Percentiles rank a stretch among this genome's conserved stretches.
Conservation (phyloP, 2,329 filamentous ascomycete genomes). For the Phyllosticta paracitricarpa region DNA sequence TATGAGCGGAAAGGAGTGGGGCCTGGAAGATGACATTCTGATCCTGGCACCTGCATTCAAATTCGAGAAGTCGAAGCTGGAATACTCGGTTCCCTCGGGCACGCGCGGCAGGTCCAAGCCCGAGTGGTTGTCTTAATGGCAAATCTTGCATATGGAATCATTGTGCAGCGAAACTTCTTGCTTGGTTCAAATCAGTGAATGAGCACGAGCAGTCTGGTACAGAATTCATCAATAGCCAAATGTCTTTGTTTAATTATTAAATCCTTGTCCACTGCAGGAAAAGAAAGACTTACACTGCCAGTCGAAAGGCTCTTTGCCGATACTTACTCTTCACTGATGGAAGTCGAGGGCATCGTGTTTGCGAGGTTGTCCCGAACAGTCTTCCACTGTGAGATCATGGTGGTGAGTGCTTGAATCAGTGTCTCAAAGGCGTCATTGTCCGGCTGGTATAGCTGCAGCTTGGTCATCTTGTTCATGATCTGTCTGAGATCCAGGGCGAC, state of each 20-base stretch:
- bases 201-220: neutral
- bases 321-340: neutral
- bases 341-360: neutral
- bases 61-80: conserved; percentile 6
- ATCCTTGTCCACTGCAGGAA: neutral
- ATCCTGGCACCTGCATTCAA: conserved; percentile 7
- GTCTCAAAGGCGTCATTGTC: neutral
- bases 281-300: neutral
- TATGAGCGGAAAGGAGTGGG: conserved; percentile 7
- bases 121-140: neutral
- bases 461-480: neutral
- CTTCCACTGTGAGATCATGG: conserved; percentile 1
- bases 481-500: neutral
- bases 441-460: neutral
- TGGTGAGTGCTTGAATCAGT: neutral
- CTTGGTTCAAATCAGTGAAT: too few relatives aligned
- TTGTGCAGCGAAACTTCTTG: too few relatives aligned
- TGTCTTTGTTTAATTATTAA: too few relatives aligned
- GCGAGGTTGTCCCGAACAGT: conserved; percentile 5
- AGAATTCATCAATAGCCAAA: neutral
- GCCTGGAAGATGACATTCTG: conserved; percentile 2
- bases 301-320: neutral
- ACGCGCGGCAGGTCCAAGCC: conserved; percentile 6
- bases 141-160: neutral
- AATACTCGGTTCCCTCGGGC: conserved; percentile 2